Evolutionary conservation across 805 yeast species (phyloP), one percentile per base, ranked within the genome.

Genomic region (Cyberlindnera maritima): DNA sequence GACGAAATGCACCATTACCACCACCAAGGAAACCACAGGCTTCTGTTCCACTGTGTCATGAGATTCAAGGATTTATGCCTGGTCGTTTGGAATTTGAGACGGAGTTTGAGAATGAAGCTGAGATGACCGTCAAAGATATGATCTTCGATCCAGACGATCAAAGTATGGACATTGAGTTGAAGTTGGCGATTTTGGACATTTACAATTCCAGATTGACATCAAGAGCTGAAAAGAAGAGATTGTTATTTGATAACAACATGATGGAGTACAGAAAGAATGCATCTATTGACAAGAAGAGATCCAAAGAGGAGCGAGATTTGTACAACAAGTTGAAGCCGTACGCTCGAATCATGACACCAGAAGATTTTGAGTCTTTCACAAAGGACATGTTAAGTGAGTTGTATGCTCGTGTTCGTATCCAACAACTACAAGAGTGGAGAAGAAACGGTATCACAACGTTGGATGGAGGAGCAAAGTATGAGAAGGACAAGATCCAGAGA

Each of bases 1-100:
- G 91, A 50, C 76, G 82, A 55, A 82, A 81, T 52, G 68, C 82
- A 49, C 90, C 95, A 7, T 67, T 88, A 53, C 95, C 95, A 12
- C 94, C 95, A 26, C 91, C 90, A 43, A 80, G 83, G 50, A 94
- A 92, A 63, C 89, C 95, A 5, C 81, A 87, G 39, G 91, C 97
- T 0, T 89, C 97, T 7, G 92, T 87, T 7, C 99, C 99, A 0
- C 76, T 94, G 47, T 91, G 98, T 69, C 97, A 95, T 61, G 98
- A 95, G 60, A 81, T 94, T 51, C 98, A 94, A 65, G 97, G 97
- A 3, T 94, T 83, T 64, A 94, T 94, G 99, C 99, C 99, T 34
- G 99, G 98, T 36, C 80, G 99, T 60, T 71, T 94, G 51, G 99
- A 94, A 65, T 94, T 94, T 65, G 99, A 94, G 60, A 88, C 85